Percentiles rank a stretch among this genome's conserved stretches.
Conservation (phyloP, 148 eudicot genomes). For the Chenopodium berlandieri region DNA sequence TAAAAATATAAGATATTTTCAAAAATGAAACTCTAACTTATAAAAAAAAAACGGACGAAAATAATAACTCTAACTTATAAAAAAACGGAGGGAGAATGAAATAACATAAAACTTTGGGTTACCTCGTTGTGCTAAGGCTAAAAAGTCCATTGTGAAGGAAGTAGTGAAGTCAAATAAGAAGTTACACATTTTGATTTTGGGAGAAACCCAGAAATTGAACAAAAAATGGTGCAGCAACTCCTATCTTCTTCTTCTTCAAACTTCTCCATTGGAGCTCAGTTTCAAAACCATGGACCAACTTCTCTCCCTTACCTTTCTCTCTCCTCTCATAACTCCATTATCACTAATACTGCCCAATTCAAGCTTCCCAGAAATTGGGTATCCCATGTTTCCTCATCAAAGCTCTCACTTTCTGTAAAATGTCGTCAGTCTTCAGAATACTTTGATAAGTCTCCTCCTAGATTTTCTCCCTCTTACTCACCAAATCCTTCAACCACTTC, state of each 20-base stretch:
- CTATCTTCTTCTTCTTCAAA: conserved; percentile 23
- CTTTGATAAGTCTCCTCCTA: conserved; percentile 38
- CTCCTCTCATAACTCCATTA: conserved; percentile 11
- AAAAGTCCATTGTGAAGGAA: no score
- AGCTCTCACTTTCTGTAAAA: conserved; percentile 30
- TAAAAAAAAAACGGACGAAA: no score
- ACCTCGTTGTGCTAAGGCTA: no score
- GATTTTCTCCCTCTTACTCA: conserved; percentile 28
- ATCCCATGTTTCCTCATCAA: conserved; percentile 8
- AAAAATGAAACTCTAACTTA: no score
- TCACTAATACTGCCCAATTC: not conserved
- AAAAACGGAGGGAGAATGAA: no score
- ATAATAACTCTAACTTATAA: no score
- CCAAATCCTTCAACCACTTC: conserved; percentile 19
- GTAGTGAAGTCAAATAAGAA: no score
- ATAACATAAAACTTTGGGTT: no score
- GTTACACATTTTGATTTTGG: not conserved
- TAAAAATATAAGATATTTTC: no score
- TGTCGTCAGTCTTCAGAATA: conserved; percentile 44
- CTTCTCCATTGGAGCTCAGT: conserved; percentile 5
- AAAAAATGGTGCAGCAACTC: conserved; percentile 29
- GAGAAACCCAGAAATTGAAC: not conserved
- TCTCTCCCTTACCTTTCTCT: conserved; percentile 11
- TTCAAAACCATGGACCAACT: not conserved
- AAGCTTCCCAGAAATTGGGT: conserved; percentile 4